Base-by-base conservation (phyloP, 2,329 filamentous ascomycete species). In the Fusarium sarcochroum region DNA sequence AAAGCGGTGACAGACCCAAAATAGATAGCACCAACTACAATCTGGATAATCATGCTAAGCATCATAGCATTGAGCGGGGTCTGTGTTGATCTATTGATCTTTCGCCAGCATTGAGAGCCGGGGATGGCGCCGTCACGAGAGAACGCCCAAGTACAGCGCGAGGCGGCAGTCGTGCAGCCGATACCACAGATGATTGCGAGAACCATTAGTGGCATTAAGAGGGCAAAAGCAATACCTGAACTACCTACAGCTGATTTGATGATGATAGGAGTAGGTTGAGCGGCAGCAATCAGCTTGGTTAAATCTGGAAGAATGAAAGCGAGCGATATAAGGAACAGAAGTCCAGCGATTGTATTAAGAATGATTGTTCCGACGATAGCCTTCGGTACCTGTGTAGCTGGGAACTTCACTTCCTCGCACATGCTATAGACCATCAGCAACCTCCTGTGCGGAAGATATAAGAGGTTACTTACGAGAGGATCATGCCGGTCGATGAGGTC, bases 401-500 rank as follows among this genome's bases (percentile, higher is more conserved):
- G 90, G 45, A 87, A 80, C 73, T 85, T 83, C n/a, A 92, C 90
- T 77, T 93, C 90, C 79, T 93, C 90, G 72, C 89, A 91, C 90
- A 92, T 92, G 63, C 87, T 90, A 13, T 62, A 8, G 42, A 9
- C 9, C 3, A 14, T 4, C 6, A 18, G 60, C 8, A 63, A 35
- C 2, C 13, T 3, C 7, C 4, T 10, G 9, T 10, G 27, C 10
- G 9, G 10, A 30, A 27, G 5, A 30, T 30, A n/a, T 30, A 13
- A 11, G 13, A 15, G 23, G 14, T 11, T n/a, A 83, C 88, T 83
- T 80, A 90, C 88, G 89, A 91, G 76, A 93, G 90, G 63, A 93
- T 90, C 91, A 93, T 93, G 79, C 91, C 91, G 0, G 90, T 93
- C 11, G 90, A 91, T 5, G 90, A 92, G 14, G 90, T 92, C 45